Conservation (phyloP, 2,329 filamentous ascomycete genomes). For the Nigrospora oryzae region DNA sequence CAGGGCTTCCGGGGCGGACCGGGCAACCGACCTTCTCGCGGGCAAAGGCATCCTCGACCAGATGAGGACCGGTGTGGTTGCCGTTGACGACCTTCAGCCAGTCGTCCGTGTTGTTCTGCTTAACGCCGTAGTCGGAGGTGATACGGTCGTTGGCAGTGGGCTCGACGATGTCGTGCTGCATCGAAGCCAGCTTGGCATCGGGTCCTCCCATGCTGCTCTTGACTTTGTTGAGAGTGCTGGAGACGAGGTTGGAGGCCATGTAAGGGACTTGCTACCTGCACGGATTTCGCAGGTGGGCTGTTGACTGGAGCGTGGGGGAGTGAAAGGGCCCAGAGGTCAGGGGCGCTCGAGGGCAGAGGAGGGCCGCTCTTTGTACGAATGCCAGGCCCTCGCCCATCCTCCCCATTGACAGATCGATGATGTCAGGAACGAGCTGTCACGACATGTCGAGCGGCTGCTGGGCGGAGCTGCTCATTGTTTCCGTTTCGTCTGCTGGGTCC, state of each 20-base stretch:
- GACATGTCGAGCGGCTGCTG: too few species aligned
- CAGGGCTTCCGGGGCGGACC: slow-evolving; percentile 23
- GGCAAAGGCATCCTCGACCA: slow-evolving; percentile 67
- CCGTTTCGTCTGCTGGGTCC: too few species aligned
- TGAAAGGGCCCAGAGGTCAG: too few species aligned
- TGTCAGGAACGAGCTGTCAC: not conserved
- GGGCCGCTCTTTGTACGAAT: too few species aligned
- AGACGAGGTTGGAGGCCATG: slow-evolving; percentile 1
- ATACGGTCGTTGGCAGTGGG: slow-evolving; percentile 45
- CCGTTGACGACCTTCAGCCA: slow-evolving; percentile 62
- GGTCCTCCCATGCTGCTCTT: not conserved
- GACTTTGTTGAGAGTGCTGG: not conserved
- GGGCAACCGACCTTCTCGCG: slow-evolving; percentile 52
- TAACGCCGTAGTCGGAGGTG: slow-evolving; percentile 72
- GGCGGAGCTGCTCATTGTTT: too few species aligned
- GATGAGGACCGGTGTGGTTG: slow-evolving; percentile 55
- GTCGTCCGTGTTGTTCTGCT: slow-evolving; percentile 65
- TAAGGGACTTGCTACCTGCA: not conserved
- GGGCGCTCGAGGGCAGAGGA: too few species aligned
- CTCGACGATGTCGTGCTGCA: not conserved
- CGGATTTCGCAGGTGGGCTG: too few species aligned
- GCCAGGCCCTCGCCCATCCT: too few species aligned
- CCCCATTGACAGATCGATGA: not conserved
- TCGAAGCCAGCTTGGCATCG: not conserved
- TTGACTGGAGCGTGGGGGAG: too few species aligned